Evolutionary conservation across 495 filamentous ascomycete species (phyloP), one percentile per base, ranked within the genome.

Genomic region (Astrothelium macrocarpum): DNA sequence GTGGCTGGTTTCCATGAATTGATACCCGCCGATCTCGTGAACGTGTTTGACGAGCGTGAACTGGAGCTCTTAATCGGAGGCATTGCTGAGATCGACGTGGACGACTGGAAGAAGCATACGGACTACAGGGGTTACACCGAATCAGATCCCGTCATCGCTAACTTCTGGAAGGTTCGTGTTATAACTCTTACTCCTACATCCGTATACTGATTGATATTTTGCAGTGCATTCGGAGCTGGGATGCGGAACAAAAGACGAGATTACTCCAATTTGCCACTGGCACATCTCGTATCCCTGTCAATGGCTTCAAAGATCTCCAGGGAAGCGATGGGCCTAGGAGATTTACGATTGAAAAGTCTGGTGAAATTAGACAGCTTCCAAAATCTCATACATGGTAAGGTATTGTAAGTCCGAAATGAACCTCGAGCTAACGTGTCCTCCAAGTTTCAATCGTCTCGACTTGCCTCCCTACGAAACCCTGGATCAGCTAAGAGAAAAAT

Each of bases 61-160:
- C 79, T 99, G 59, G 94, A 99, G 76, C 78, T 99, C 68, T 80
- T 99, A 67, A 97, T 99, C 73, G 94, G 94, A 66, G 94, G 94
- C 81, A 99, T 99, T 72, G 95, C 94, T 53, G 94, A 99, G 74
- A 99, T 99, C 69, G 94, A 99, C 71, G 95, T 99, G 23, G 94
- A 97, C 59, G 94, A 99, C 75, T 99, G 94, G 94, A 99, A 99
- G 87, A 99, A 99, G 79, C 94, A 99, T 78, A 99, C 94, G n/a
- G 94, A 99, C 73, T 99, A 99, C 78, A 86, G 94, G 65, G 94
- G 94, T n/a, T 99, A 99, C 79, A 96, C 95, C 43, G 94, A 99
- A 76, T 86, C 84, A 60, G 95, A 97, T 74, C 90, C 96, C 71
- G 95, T 97, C 32, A 95, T 99, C 67, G 86, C 89, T 73, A 92